phyloP scores from a whole-genome alignment of 106 monocot species.

The Vanilla planifolia region DNA sequence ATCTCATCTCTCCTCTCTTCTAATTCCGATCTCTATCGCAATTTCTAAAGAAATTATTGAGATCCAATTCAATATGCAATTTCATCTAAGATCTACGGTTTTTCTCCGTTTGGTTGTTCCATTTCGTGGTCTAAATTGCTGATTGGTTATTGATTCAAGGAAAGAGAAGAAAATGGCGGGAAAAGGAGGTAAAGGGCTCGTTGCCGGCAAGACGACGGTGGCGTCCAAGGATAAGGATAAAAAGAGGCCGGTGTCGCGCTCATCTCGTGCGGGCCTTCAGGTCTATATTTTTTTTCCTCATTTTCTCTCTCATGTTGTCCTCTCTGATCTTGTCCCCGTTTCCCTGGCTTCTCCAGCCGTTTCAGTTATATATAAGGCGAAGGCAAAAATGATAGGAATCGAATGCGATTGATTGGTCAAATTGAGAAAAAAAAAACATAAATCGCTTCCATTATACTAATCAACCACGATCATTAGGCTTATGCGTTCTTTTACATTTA shows the following conservation, averaged over 20 bases:
- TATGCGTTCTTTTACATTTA: no score
- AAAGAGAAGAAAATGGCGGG: conserved; percentile 35
- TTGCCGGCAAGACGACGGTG: conserved; percentile 42
- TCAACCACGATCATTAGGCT: no score
- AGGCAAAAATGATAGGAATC: no score
- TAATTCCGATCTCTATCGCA: not conserved
- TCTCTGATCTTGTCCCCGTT: no score
- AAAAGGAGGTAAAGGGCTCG: conserved; percentile 53
- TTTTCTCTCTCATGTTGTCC: not conserved
- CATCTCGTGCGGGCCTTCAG: conserved; percentile 61
- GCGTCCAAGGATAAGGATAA: conserved; percentile 57
- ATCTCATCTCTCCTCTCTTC: not conserved
- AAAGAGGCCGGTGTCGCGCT: conserved; percentile 49
- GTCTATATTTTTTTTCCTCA: conserved; percentile 1
- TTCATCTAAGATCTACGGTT: not conserved
- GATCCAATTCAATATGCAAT: not conserved
- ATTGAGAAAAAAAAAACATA: no score
- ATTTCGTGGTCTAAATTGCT: not conserved
- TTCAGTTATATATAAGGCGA: no score
- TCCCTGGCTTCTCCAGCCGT: no score
- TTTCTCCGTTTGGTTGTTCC: not conserved
- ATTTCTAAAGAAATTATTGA: not conserved
- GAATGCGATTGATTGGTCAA: no score
- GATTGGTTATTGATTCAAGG: not conserved
- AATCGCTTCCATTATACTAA: no score